Conservation (phyloP, 441 rosid species). For the Hura crepitans region DNA sequence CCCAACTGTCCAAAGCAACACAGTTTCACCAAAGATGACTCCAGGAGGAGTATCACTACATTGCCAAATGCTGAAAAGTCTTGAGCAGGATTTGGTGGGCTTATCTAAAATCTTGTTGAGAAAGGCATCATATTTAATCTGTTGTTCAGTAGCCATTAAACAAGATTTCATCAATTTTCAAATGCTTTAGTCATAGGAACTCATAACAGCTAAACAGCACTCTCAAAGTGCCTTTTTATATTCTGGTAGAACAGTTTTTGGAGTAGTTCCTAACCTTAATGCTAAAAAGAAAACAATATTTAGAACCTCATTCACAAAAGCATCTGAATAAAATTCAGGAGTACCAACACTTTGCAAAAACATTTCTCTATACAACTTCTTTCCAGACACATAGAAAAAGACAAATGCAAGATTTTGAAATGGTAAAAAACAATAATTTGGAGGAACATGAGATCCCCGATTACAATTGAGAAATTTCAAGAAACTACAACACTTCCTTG, state of each 20-base stretch:
- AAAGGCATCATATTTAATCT: background rate
- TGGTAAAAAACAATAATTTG: background rate
- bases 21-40: background rate
- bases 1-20: background rate
- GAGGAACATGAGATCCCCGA: background rate
- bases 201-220: background rate
- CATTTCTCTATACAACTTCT: background rate
- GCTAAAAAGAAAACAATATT: background rate
- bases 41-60: background rate
- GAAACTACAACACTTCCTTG: background rate
- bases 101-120: background rate
- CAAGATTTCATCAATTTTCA: too few species aligned
- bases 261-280: background rate
- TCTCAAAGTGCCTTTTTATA: background rate
- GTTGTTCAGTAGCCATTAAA: background rate
- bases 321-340: background rate
- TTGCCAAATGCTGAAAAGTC: background rate
- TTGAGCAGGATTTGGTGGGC: background rate
- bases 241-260: background rate
- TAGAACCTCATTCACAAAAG: background rate
- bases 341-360: background rate
- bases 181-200: background rate
- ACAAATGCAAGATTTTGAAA: background rate
- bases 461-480: background rate
- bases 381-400: background rate